Base-by-base conservation (phyloP, 2,329 filamentous ascomycete species). In the Colletotrichum liaoningense region DNA sequence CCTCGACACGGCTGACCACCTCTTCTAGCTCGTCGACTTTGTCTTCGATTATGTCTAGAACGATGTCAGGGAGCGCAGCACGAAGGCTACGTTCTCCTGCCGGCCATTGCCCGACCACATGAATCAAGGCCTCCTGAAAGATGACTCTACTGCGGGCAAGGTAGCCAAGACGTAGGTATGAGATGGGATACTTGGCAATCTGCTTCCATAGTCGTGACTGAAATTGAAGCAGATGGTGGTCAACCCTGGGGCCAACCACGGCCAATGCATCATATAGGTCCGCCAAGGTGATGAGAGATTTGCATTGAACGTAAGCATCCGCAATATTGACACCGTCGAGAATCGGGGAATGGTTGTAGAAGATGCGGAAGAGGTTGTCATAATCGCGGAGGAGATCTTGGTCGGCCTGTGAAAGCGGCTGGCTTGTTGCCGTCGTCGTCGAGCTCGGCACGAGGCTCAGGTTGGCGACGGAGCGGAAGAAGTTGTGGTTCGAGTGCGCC, bases 21-120 rank as follows among this genome's bases (percentile, higher is more conserved):
- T 98, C 95, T 75, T 95, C 93, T 22, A 98, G 87, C 81, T 98
- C 95, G 77, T 97, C 95, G 5, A 97, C 95, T 82, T 98, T 98
- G 83, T 98, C 95, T 81, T 98, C 94, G 74, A 98, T 97, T 46
- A 98, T 88, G 77, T 98, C 95, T 11, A 98, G 86, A 0, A 98
- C 94, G 0, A 89, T 82, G 30, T 93, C 90, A 0, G 95, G 94
- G 54, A 97, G 87, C 35, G 93, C 88, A 73, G 90, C 88, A 70
- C 94, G 91, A 46, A 98, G 89, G 77, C 94, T 94, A 30, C 93
- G 90, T 77, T 95, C 90, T 19, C 93, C 95, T 0, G 90, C 87
- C 0, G 96, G 95, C 96, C 96, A 98, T 81, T 97, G 94, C 3
- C 96, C 96, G 0, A 98, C 95, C 0, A 98, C 95, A 79, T 98